Conservation (phyloP, 2,329 filamentous ascomycete species). For the Tolypocladium paradoxum region DNA sequence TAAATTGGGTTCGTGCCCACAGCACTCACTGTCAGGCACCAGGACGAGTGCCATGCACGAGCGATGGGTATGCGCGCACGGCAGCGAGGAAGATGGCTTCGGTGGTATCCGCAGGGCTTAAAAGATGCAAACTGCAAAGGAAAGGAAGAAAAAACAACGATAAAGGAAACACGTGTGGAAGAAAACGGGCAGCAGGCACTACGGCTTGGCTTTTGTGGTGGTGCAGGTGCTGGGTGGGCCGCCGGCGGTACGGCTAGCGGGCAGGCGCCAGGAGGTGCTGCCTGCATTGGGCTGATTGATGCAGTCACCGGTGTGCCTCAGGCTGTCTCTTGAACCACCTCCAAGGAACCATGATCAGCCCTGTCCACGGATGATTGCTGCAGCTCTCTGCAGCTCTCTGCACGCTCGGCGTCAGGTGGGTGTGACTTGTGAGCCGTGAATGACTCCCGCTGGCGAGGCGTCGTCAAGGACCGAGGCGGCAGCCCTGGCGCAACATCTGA, state of each 20-base stretch:
- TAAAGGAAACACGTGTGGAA: not conserved
- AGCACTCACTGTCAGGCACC: not conserved
- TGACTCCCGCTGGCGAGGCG: too few relatives aligned
- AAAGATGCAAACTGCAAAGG: not conserved
- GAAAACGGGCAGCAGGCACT: not conserved
- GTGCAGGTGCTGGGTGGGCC: not conserved
- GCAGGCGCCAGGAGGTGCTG: too few relatives aligned
- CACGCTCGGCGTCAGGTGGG: too few relatives aligned
- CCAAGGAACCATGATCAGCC: too few relatives aligned
- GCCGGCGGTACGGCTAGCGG: not conserved
- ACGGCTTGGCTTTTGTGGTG: not conserved
- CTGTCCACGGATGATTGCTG: too few relatives aligned
- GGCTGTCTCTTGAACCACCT: not conserved
- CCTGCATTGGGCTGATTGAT: not conserved
- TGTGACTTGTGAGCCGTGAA: too few relatives aligned
- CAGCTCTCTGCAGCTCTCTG: too few relatives aligned
- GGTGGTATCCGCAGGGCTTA: not conserved
- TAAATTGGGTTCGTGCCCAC: not conserved
- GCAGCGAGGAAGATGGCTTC: not conserved
- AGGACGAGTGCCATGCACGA: not conserved
- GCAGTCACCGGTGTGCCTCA: not conserved
- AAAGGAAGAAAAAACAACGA: not conserved
- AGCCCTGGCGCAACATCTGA: too few relatives aligned
- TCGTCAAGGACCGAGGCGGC: too few relatives aligned
- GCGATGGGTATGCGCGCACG: not conserved